Evolutionary conservation across 257 asterid species (phyloP), one percentile per base, ranked within the genome.

Genomic region (Fraxinus pennsylvanica): DNA sequence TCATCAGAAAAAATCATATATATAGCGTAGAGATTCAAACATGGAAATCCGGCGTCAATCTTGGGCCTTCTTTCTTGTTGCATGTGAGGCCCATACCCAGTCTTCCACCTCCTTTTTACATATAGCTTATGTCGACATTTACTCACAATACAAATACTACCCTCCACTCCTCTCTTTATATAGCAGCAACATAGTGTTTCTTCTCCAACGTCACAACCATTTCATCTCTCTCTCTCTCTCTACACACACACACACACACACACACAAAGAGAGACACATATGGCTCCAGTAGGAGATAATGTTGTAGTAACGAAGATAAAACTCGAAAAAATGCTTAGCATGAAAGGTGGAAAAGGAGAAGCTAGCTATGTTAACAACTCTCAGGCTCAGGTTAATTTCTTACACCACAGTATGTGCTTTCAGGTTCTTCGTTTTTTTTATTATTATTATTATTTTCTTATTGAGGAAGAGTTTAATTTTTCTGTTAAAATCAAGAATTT

Each of bases 321-420:
- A 77, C 97, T 95, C 13, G 99, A 95, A 74, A 90, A 72, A 30
- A 61, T 91, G 88, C 89, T 63, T 25, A 63, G 69, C 36, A 63
- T 63, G 69, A 63, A 63, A 80, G 99, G 99, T 19, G 99, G 99
- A 84, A 87, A 89, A 80, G 99, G 97, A 29, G 97, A 95, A 85
- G 88, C 92, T 36, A 95, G 99, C 87, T 95, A 95, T 81, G 92
- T 78, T 68, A 91, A 95, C 78, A 95, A 95, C 83, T 90, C 94
- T 66, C 96, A 95, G 81, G 97, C 99, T 71, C 99, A 95, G 99
- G 99, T 91, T 41, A 76, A 21, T 3, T 66, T 25, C 19, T 22
- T 3, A 36, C 5, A 3, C 17, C 19, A 61, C 6, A 22, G 27
- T 25, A 3, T 63, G 0, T 63, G 14, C 27, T 22, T 22, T 10